Evolutionary conservation across 192 early-diverging fungal genomes (phyloP).

Genomic region (Physocladia obscura): DNA sequence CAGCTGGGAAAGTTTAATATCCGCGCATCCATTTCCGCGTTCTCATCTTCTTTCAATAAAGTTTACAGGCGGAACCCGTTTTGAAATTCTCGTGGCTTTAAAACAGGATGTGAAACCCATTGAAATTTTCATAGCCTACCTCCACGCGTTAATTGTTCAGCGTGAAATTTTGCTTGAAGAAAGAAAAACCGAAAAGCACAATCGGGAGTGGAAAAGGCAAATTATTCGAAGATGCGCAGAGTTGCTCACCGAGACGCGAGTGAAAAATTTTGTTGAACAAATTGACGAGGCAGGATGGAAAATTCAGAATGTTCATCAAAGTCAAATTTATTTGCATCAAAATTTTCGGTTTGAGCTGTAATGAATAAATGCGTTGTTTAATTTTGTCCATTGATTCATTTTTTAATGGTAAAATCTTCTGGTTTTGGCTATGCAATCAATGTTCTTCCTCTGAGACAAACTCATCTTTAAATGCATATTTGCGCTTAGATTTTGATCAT

Average conservation of each 20-base stretch:
- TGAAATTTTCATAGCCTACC: conserved; percentile 7
- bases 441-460: too few species aligned
- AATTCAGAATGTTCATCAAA: conserved; percentile 2
- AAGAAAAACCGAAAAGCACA: neutral
- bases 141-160: conserved; percentile 11
- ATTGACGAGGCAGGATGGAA: neutral
- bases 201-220: neutral
- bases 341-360: neutral
- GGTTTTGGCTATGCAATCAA: too few species aligned
- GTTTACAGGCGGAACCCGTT: too few species aligned
- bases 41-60: neutral
- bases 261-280: neutral
- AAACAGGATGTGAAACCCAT: neutral
- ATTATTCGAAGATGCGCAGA: neutral
- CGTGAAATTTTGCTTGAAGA: neutral
- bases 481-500: too few species aligned
- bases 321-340: conserved; percentile 5
- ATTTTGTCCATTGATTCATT: too few species aligned
- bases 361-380: too few species aligned
- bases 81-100: conserved; percentile 5
- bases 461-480: too few species aligned
- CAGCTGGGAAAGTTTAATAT: neutral
- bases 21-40: neutral
- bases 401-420: too few species aligned
- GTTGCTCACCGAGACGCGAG: neutral